Evolutionary conservation across 2,329 filamentous ascomycete species (phyloP).

Genomic region (Alternaria burnsii): DNA sequence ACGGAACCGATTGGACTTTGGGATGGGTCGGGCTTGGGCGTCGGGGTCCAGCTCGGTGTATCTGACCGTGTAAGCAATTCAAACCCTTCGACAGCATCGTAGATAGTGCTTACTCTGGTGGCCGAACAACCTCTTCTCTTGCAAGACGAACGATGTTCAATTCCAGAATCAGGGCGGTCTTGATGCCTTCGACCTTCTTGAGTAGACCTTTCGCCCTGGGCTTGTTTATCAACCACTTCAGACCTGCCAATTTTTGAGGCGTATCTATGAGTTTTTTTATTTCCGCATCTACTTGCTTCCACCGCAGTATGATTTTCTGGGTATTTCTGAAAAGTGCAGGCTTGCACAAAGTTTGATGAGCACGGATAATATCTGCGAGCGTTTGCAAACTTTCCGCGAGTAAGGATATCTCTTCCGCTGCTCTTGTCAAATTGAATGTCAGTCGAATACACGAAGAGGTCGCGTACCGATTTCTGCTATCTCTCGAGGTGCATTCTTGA

Average conservation of each 20-base stretch:
- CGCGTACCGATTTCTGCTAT: slow-evolving; percentile 24
- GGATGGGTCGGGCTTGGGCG: background rate
- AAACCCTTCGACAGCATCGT: background rate
- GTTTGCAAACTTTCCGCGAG: slow-evolving; percentile 7
- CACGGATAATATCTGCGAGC: slow-evolving; percentile 6
- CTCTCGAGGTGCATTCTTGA: slow-evolving; percentile 27
- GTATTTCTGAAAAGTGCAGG: slow-evolving; percentile 5
- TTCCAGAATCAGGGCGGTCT: slow-evolving; percentile 22
- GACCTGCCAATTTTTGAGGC: slow-evolving; percentile 13
- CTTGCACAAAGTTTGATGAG: background rate
- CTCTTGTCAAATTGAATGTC: background rate
- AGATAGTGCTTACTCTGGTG: background rate
- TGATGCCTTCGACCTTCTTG: slow-evolving; percentile 33
- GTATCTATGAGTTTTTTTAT: slow-evolving; percentile 11
- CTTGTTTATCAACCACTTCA: slow-evolving; percentile 27
- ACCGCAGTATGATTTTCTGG: background rate
- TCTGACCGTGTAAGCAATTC: background rate
- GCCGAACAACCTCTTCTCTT: slow-evolving; percentile 15
- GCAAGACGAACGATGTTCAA: slow-evolving; percentile 25
- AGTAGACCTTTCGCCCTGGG: slow-evolving; percentile 26
- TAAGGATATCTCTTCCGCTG: slow-evolving; percentile 11
- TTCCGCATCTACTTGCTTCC: slow-evolving; percentile 3
- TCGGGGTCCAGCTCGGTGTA: background rate
- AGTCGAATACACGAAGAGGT: background rate
- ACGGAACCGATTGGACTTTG: slow-evolving; percentile 24